Evolutionary conservation across 768 basidiomycete genomes (phyloP), one percentile per base, ranked within the genome.

Genomic region (Lactarius indigo): DNA sequence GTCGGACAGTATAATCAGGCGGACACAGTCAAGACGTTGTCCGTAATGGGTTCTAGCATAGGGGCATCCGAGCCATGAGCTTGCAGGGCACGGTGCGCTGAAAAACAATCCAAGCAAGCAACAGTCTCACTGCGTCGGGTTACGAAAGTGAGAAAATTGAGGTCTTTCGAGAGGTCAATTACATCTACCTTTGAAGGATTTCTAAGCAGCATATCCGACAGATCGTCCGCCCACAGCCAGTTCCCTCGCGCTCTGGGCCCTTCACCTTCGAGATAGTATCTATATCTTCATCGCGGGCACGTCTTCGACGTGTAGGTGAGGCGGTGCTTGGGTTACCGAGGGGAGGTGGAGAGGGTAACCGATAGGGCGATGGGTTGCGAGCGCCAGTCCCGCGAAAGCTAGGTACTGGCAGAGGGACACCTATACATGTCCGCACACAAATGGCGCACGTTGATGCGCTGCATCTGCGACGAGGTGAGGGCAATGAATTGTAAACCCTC

Each of bases 131-230:
- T 67, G 58, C 23, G 20, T 47, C 28, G 61, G 9, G 33, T 17
- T 13, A 37, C 28, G 56, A 57, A 17, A 54, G 15, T 69, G 13
- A 67, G 57, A 12, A 2, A 23, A 23, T 28, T 31, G 23, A 9
- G 30, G 37, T 12, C 37, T 55, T n/a, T 1, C 9, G 28, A 57
- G 5, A 23, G 3, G 35, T 37, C 17, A n/a, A 47, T 28, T 18
- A 9, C 41, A 31, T 72, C 79, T 30, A 83, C 82, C 77, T 80
- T 56, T 77, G 76, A 28, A 76, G 72, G 72, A 78, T 73, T 70
- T 83, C 82, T 33, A 76, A 75, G 71, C 81, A 83, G 60, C 82
- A 83, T 52, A 76, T 77, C n/a, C 79, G 74, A 72, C 82, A 83
- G 5, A 82, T 71, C 10, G 70, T 70, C 61, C 78, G 77, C 9